Base-by-base conservation (phyloP, 176 grass and related monocot species). In the Lolium multiflorum region DNA sequence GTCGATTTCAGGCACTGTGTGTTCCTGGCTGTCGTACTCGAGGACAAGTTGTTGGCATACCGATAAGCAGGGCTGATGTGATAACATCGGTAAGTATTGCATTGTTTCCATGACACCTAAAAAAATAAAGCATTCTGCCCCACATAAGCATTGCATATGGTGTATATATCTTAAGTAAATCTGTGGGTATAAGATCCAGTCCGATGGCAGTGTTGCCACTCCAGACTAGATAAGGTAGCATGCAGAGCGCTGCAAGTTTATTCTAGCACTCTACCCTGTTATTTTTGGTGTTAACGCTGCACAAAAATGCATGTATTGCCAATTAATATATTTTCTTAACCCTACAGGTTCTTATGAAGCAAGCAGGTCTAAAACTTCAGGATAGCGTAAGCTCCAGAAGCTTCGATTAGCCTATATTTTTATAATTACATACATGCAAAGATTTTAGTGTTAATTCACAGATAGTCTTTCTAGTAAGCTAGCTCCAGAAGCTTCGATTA, bases 301-400 rank as follows among this genome's bases (percentile, higher is more conserved):
- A 81, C n/a, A 63, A 71, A 79, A n/a, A 55, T 35, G 16, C 66
- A 11, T 57, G 56, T 16, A 56, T 28, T 47, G 21, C 22, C 71
- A 25, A 79, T 46, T 71, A 57, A 74, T 66, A 44, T 38, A 11
- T 55, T 82, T 90, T 78, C 24, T 79, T 85, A 17, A 77, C 84
- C 28, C 61, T 85, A 71, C 87, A 98, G 96, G 92, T 98, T 58
- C 93, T 98, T 67, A 88, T 83, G 82, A 98, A 92, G 75, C 96
- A 98, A 87, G 90, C 96, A 74, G 86, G 93, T 89, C 74, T 98
- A 80, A 96, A 98, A 86, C 93, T 98, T 63, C 84, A 91, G 65
- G 85, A 92, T 77, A 94, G 63, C 76, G 96, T 98, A 96, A 94
- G 93, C 38, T 72, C 38, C 58, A 63, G 24, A 56, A 86, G 11